Percentiles rank a stretch among this genome's conserved stretches.
phyloP scores from a whole-genome alignment of 768 basidiomycete genomes.

The Mycena capillaripes region DNA sequence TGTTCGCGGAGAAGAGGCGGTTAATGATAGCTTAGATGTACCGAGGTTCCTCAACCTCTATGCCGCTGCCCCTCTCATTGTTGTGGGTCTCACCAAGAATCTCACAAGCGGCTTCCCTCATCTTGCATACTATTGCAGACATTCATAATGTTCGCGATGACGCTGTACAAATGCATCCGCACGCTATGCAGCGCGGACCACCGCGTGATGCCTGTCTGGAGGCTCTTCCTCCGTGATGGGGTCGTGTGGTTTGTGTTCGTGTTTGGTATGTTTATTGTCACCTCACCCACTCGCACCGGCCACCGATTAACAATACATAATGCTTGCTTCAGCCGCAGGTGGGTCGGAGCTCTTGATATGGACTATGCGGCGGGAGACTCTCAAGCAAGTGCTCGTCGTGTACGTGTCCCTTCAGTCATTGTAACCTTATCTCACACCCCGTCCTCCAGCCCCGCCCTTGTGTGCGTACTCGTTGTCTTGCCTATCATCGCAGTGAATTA shows the following conservation, averaged over 20 bases:
- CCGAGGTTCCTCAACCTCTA: constrained; percentile 17
- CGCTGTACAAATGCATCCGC: constrained; percentile 11
- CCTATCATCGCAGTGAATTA: too few species aligned
- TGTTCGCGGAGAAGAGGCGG: too few species aligned
- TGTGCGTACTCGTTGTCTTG: neutral
- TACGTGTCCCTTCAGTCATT: neutral
- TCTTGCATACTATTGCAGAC: neutral
- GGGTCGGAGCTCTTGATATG: constrained; percentile 20
- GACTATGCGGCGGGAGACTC: constrained; percentile 6
- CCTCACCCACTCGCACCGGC: neutral
- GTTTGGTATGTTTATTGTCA: neutral
- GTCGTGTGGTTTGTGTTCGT: constrained; percentile 17
- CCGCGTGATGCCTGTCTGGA: constrained; percentile 16
- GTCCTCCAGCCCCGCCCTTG: constrained; percentile 15
- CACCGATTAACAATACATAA: too few species aligned
- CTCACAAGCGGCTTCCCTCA: neutral
- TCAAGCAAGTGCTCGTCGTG: constrained; percentile 24
- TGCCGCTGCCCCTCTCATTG: constrained; percentile 14
- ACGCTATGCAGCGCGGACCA: constrained; percentile 1
- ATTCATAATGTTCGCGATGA: constrained; percentile 25
- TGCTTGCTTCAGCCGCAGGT: neutral
- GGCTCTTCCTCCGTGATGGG: constrained; percentile 23
- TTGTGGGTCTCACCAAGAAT: neutral
- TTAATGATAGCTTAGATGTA: neutral
- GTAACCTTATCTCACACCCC: neutral